phyloP scores from a whole-genome alignment of 768 basidiomycete species.

The Lentinus brumalis region DNA sequence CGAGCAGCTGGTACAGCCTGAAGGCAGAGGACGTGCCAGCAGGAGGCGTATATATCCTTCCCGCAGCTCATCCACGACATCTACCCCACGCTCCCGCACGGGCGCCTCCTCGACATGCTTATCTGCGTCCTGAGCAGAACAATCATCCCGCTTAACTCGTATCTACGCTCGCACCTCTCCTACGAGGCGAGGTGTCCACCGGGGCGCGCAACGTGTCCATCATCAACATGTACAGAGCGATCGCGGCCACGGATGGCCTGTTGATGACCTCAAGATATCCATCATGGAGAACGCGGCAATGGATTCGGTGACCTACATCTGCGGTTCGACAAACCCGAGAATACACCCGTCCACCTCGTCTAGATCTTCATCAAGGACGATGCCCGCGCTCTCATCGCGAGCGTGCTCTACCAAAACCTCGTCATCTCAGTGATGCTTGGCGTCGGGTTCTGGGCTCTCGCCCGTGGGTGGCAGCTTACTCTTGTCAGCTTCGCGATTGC shows the following conservation, averaged over 20 bases:
- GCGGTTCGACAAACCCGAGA: slow-evolving; percentile 77
- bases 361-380: slow-evolving; percentile 89
- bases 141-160: slow-evolving; percentile 91
- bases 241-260: slow-evolving; percentile 77
- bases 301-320: slow-evolving; percentile 71
- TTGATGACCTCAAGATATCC: slow-evolving; percentile 78
- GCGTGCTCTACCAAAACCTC: slow-evolving; percentile 68
- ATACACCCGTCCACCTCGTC: slow-evolving; percentile 61
- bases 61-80: slow-evolving; percentile 53
- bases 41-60: slow-evolving; percentile 37
- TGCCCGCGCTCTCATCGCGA: slow-evolving; percentile 72
- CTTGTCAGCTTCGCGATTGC: slow-evolving; percentile 86
- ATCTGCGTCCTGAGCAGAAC: slow-evolving; percentile 75
- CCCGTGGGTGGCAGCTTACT: slow-evolving; percentile 89
- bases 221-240: slow-evolving; percentile 70
- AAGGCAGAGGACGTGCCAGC: slow-evolving; percentile 18
- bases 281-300: slow-evolving; percentile 76
- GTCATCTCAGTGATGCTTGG: slow-evolving; percentile 81
- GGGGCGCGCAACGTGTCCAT: slow-evolving; percentile 61
- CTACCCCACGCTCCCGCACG: slow-evolving; percentile 75
- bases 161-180: slow-evolving; percentile 79
- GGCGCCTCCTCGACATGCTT: slow-evolving; percentile 72
- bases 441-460: slow-evolving; percentile 88
- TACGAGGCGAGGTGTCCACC: slow-evolving; percentile 72
- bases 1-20: slow-evolving; percentile 51